Evolutionary conservation across 352 stramenopile genomes (phyloP).

Genomic region (Pythium coloratum): DNA sequence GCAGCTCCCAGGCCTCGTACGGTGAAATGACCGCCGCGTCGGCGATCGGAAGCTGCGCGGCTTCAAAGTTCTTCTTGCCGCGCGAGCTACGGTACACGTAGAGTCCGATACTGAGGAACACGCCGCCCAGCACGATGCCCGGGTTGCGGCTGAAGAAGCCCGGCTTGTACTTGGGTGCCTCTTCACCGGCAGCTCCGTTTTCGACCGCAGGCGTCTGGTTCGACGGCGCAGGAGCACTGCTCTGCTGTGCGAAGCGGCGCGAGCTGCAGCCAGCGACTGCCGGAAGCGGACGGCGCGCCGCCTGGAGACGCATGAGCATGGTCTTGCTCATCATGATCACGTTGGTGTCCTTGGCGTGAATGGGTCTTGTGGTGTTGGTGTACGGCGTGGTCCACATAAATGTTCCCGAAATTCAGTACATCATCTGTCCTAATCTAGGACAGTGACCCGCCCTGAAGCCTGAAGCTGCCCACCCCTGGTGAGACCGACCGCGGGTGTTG

Average conservation of each 20-base stretch:
- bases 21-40: slow-evolving; percentile 77
- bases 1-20: slow-evolving; percentile 85
- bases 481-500: not conserved
- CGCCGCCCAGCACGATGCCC: slow-evolving; percentile 68
- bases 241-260: not conserved
- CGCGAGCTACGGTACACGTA: slow-evolving; percentile 76
- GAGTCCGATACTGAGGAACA: slow-evolving; percentile 60
- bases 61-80: slow-evolving; percentile 83
- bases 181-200: slow-evolving; percentile 21
- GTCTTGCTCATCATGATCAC: slow-evolving; percentile 3
- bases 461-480: slow-evolving; percentile 3
- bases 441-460: not conserved
- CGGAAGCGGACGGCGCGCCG: slow-evolving; percentile 3
- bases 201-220: not conserved
- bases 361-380: not conserved
- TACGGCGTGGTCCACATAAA: not conserved
- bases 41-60: slow-evolving; percentile 65
- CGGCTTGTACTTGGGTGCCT: slow-evolving; percentile 78
- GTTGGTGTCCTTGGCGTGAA: not conserved
- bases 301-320: not conserved
- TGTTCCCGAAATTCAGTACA: not conserved
- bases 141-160: slow-evolving; percentile 87
- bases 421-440: slow-evolving; percentile 4
- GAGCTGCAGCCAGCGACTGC: not conserved
- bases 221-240: not conserved